A percentile compares a stretch with the other conserved stretches of the same genome.
Conservation (phyloP, 2,329 filamentous ascomycete species). For the Sporothrix luriei region DNA sequence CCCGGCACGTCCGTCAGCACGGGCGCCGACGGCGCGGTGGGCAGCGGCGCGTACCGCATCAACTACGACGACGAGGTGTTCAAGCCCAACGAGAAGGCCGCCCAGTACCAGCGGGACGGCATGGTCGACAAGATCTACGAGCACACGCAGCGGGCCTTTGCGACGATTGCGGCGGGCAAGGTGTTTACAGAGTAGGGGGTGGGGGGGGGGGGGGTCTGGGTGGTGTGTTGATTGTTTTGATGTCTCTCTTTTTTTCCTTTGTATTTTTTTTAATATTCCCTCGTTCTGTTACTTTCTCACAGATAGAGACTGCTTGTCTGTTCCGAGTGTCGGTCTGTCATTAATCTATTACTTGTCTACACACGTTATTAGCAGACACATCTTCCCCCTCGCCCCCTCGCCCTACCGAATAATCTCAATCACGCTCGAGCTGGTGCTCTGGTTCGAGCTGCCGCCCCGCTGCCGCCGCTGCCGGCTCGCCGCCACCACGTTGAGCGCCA, state of each 20-base stretch:
- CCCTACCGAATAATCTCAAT: conserved; percentile 34
- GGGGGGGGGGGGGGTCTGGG: neutral
- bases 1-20: neutral
- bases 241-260: neutral
- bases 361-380: neutral
- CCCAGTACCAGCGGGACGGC: conserved; percentile 5
- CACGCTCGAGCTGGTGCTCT: conserved; percentile 32
- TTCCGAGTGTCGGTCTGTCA: neutral
- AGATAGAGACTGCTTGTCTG: neutral
- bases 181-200: conserved; percentile 5
- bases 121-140: conserved; percentile 25
- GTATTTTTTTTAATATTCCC: neutral
- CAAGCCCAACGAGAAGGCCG: neutral
- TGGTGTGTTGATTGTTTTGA: neutral
- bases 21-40: neutral
- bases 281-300: neutral
- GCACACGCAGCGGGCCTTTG: conserved; percentile 29
- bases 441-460: neutral
- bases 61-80: conserved; percentile 9
- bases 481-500: conserved; percentile 24
- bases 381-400: neutral
- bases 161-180: conserved; percentile 9
- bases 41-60: conserved; percentile 31
- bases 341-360: neutral
- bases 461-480: conserved; percentile 20